Conservation (phyloP, 805 yeast genomes). For the Kluyveromyces nonfermentans region DNA sequence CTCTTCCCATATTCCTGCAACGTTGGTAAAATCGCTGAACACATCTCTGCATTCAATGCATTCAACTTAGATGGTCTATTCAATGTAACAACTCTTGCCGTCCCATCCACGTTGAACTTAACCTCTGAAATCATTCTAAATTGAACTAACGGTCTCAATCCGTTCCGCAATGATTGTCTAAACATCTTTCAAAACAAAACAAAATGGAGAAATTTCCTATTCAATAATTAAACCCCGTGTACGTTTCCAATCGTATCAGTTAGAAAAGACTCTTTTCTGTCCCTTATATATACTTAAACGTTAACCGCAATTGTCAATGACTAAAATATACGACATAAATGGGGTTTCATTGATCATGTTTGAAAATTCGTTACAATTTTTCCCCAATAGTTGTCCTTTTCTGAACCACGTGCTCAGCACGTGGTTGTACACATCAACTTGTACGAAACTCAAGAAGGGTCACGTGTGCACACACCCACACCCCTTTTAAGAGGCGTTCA, state of each 20-base stretch:
- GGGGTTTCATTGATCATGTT: neutral
- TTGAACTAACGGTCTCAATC: conserved; percentile 2
- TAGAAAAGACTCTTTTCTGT: neutral
- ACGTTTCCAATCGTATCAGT: neutral
- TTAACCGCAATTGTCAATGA: neutral
- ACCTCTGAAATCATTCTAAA: conserved; percentile 8
- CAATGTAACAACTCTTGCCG: conserved; percentile 63
- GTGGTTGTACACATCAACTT: neutral
- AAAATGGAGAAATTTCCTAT: no score
- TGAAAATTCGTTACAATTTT: neutral
- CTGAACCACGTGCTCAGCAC: neutral
- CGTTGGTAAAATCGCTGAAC: conserved; percentile 59
- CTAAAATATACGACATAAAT: neutral
- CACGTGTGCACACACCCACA: no score
- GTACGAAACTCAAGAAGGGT: no score
- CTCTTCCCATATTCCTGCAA: conserved; percentile 69
- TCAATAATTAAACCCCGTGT: no score
- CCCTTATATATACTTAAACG: neutral
- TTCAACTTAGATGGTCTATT: conserved; percentile 80
- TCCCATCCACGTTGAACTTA: conserved; percentile 26
- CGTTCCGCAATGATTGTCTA: neutral
- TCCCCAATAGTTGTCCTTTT: neutral
- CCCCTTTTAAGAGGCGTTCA: no score
- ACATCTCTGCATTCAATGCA: conserved; percentile 74
- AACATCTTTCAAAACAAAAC: neutral